phyloP scores from a whole-genome alignment of 163 green algal species.

The Chlorella variabilis region DNA sequence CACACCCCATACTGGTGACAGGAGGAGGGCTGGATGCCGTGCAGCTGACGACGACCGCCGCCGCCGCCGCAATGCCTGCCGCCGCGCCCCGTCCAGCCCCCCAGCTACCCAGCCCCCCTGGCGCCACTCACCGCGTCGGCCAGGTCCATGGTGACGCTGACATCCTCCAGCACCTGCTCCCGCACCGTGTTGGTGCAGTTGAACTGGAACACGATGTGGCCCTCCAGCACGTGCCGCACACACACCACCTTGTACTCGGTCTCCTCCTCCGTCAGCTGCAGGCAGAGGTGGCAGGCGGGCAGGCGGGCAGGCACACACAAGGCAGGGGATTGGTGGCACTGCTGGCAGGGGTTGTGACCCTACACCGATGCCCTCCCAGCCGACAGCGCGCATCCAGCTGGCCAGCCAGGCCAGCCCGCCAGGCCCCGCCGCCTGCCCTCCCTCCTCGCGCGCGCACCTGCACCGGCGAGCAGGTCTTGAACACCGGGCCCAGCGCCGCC shows the following conservation, averaged over 20 bases:
- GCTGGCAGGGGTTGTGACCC: no score
- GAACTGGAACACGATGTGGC: conserved; percentile 95
- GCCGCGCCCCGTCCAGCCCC: no score
- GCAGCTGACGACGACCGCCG: no score
- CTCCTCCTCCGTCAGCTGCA: conserved; percentile 96
- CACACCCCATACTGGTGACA: no score
- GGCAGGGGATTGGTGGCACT: no score
- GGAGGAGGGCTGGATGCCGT: no score
- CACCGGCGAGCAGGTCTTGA: conserved; percentile 77
- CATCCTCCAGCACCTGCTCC: conserved; percentile 95
- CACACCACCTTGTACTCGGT: conserved; percentile 96
- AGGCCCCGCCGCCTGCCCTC: no score
- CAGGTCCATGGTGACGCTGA: conserved; percentile 91
- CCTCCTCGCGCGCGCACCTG: no score
- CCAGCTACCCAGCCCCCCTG: neutral
- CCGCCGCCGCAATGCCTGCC: no score
- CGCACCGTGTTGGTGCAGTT: conserved; percentile 97
- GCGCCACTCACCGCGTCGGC: conserved; percentile 72
- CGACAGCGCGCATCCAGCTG: no score
- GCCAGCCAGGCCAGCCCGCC: no score
- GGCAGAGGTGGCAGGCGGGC: neutral
- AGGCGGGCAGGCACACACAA: neutral
- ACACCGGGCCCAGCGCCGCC: conserved; percentile 80
- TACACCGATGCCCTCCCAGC: no score
- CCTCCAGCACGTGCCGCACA: conserved; percentile 93